Base-by-base conservation (phyloP, 1,284 basidiomycete species). In the Apiotrichum siamense region DNA sequence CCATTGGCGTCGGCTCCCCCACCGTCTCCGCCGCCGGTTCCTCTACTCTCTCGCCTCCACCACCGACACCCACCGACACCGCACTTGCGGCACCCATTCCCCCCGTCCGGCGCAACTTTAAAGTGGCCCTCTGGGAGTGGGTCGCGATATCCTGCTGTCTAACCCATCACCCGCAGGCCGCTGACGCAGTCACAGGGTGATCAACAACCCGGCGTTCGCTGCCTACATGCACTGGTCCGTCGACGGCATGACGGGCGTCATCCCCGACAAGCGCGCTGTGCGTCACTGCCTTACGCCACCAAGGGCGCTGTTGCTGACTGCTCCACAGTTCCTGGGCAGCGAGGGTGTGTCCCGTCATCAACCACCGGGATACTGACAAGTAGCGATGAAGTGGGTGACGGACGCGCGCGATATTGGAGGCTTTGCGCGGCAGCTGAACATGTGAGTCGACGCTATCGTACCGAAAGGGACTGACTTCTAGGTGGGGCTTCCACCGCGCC, bases 371-470 rank as follows among this genome's bases (percentile, higher is more conserved):
- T 12, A 12, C 47, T 48, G 15, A 50, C 18, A 3, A 7, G 13
- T 31, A 57, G 55, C 52, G 5, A 57, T 57, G 55, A 45, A 27
- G n/a, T 46, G 40, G 13, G 52, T 54, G 44, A 54, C 55, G 11
- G 46, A 51, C 25, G 49, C 55, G 7, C 47, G 43, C 21, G 44
- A 49, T 20, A 40, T 54, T 17, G 46, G 52, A 9, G 52, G 55
- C 20, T 57, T 57, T 35, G 43, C 46, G 35, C 55, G 55, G 36
- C 55, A 57, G 33, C 52, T 57, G 13, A 32, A 57, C 47, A 57
- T 57, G 55, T 57, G n/a, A 21, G 54, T 23, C n/a, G n/a, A 29
- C 20, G 13, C 36, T 1, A 2, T 26, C 2, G 21, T 21, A 24
- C 9, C 2, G 3, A 9, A 25, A 4, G 6, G 18, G 0, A 4